These are phyloP conservation scores for Lasiodiplodia hormozganensis DNA, from an alignment of 2,329 filamentous ascomycete genomes.

Conservation along the genomic window DNA sequence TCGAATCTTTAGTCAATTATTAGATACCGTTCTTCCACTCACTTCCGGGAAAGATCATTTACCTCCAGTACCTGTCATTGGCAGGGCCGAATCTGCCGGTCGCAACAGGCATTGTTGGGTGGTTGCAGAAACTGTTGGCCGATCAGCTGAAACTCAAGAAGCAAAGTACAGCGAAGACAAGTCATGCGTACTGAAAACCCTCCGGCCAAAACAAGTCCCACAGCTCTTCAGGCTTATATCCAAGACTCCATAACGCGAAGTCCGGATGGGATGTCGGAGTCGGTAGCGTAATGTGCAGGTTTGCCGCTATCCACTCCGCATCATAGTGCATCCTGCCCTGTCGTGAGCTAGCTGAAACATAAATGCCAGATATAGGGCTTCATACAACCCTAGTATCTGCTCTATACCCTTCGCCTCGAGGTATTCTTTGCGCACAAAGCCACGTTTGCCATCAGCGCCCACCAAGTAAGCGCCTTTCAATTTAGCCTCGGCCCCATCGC, in stretches of 20 bases:
- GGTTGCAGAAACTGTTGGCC: not conserved
- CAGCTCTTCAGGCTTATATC: not conserved
- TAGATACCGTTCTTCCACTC: not conserved
- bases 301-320: not conserved
- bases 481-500: not conserved
- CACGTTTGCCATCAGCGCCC: constrained; percentile 58
- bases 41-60: not conserved
- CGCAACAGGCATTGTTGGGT: not conserved
- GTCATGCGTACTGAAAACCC: not conserved
- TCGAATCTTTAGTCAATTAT: not conserved
- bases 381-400: constrained; percentile 38
- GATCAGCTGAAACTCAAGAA: not conserved
- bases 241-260: constrained; percentile 6
- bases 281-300: not conserved
- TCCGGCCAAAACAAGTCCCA: not conserved
- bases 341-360: not conserved
- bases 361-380: not conserved
- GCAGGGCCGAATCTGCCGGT: not conserved
- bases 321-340: not conserved
- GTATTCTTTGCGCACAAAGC: constrained; percentile 55
- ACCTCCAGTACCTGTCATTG: not conserved
- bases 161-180: not conserved
- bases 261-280: not conserved
- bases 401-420: constrained; percentile 52
- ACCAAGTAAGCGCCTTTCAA: constrained; percentile 42